Percentiles rank a stretch among this genome's conserved stretches.
These are phyloP conservation scores for Tephrocybe rancida DNA, from an alignment of 768 basidiomycete genomes.

Conservation along the genomic window DNA sequence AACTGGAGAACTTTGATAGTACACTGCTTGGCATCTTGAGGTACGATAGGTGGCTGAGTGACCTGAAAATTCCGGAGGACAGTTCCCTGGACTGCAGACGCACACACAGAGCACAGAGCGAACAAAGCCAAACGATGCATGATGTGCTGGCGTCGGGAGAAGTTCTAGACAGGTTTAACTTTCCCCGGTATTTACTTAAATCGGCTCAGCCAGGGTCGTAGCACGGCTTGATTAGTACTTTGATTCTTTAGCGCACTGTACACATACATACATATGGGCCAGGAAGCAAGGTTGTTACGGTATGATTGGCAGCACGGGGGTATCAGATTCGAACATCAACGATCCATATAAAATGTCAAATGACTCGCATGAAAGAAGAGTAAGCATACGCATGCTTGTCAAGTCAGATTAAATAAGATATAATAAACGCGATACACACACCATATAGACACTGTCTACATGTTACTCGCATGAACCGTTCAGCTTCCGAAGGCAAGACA, in stretches of 20 bases:
- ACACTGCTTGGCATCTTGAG: constrained; percentile 59
- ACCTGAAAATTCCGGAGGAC: constrained; percentile 71
- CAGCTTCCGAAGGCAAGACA: constrained; percentile 1
- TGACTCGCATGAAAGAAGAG: constrained; percentile 1
- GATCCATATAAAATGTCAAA: constrained; percentile 1
- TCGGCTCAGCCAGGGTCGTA: not conserved
- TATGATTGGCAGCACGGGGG: too few relatives aligned
- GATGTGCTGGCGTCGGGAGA: constrained; percentile 4
- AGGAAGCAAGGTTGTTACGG: not conserved
- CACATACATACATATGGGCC: not conserved
- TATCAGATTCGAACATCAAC: not conserved
- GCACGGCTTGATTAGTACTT: not conserved
- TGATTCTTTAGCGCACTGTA: not conserved
- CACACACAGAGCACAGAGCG: constrained; percentile 14
- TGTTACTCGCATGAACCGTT: constrained; percentile 1
- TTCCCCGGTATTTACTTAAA: constrained; percentile 1
- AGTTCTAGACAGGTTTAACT: not conserved
- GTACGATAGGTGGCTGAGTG: constrained; percentile 71
- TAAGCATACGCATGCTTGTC: not conserved
- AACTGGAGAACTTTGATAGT: constrained; percentile 67
- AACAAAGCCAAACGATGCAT: constrained; percentile 17
- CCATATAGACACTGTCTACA: constrained; percentile 12
- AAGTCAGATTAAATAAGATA: constrained; percentile 3
- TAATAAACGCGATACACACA: constrained; percentile 8
- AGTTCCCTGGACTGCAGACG: constrained; percentile 37